Evolutionary conservation across 768 basidiomycete species (phyloP).

Genomic region (Tulasnella sp.): DNA sequence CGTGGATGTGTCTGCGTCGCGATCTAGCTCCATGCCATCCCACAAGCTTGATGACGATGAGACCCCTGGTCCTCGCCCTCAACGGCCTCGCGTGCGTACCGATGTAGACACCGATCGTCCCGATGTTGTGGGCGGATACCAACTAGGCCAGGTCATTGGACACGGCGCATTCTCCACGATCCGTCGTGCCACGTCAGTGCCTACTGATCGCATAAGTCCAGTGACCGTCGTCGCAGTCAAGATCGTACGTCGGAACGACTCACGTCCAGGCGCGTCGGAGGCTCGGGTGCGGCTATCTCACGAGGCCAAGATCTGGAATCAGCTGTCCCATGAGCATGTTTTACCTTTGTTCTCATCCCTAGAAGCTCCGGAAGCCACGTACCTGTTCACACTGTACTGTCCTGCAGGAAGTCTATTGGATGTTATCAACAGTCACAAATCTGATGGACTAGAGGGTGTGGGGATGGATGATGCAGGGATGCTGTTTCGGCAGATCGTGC

Average conservation of each 20-base stretch:
- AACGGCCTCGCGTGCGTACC: constrained; percentile 42
- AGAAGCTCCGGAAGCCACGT: constrained; percentile 54
- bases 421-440: constrained; percentile 44
- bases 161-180: constrained; percentile 77
- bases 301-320: constrained; percentile 63
- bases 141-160: constrained; percentile 64
- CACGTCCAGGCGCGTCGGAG: constrained; percentile 32
- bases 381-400: constrained; percentile 74
- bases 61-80: constrained; percentile 19
- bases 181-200: constrained; percentile 49
- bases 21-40: constrained; percentile 53
- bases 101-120: constrained; percentile 34
- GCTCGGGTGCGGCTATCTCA: constrained; percentile 50
- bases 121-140: constrained; percentile 56
- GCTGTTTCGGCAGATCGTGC: constrained; percentile 79
- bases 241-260: constrained; percentile 46
- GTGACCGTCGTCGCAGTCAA: constrained; percentile 56
- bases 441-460: constrained; percentile 56
- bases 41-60: not conserved
- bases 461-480: constrained; percentile 70
- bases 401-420: constrained; percentile 79
- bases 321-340: constrained; percentile 74
- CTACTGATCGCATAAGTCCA: constrained; percentile 35
- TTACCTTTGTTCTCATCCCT: constrained; percentile 66
- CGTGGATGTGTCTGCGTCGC: not conserved